A percentile compares a stretch with the other conserved stretches of the same genome.
These are phyloP conservation scores for Mortierella claussenii DNA, from an alignment of 192 early-diverging fungal species.

Conservation along the genomic window DNA sequence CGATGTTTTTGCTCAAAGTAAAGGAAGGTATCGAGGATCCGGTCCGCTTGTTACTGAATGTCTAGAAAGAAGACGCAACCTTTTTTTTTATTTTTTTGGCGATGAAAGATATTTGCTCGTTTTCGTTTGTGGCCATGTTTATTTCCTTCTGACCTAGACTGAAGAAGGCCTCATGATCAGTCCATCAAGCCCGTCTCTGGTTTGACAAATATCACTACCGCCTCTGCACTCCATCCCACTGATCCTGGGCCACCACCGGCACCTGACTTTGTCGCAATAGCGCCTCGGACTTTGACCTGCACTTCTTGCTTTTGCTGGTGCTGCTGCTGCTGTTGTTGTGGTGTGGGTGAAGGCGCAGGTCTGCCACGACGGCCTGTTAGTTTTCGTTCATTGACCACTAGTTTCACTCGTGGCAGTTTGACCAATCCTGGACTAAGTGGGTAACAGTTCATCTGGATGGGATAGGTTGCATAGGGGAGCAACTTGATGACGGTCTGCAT, in stretches of 20 bases:
- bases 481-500: conserved; percentile 69
- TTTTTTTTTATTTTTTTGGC: too few relatives aligned
- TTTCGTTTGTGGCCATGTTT: too few relatives aligned
- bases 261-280: background rate
- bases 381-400: conserved; percentile 47
- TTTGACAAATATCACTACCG: conserved; percentile 45
- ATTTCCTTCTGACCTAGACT: too few relatives aligned
- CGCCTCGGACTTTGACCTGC: conserved; percentile 27
- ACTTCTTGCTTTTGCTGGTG: conserved; percentile 26
- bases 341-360: conserved; percentile 3
- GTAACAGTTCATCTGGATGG: conserved; percentile 68
- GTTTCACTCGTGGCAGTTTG: conserved; percentile 64
- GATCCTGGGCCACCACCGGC: background rate
- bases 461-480: conserved; percentile 62
- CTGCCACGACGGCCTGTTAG: conserved; percentile 3
- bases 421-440: conserved; percentile 68
- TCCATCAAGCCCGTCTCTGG: conserved; percentile 7
- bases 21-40: conserved; percentile 99
- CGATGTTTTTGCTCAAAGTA: conserved; percentile 96
- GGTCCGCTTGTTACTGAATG: conserved; percentile 85
- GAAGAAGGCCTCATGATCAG: too few relatives aligned
- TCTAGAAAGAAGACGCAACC: conserved; percentile 79
- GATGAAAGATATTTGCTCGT: too few relatives aligned
- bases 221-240: background rate
- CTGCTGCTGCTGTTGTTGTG: conserved; percentile 1